Evolutionary conservation across 2,329 filamentous ascomycete species (phyloP), one percentile per base, ranked within the genome.

Genomic region (Nigrograna mackinnonii): DNA sequence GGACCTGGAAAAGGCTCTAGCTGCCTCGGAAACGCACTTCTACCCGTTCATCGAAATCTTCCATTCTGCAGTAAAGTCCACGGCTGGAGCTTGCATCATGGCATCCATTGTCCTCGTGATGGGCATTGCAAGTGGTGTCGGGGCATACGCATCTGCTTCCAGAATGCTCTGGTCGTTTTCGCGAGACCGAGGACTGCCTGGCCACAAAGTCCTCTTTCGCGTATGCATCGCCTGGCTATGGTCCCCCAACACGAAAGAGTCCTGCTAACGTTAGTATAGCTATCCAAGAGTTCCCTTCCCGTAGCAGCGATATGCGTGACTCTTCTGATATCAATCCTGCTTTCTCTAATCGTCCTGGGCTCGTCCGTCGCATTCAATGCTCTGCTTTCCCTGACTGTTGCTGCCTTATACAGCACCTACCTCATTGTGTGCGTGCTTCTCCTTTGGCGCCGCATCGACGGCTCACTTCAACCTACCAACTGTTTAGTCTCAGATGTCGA

Each of bases 1-100:
- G 4, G 50, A 60, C 35, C 47, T 59, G 9, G 48, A 64, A 21
- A 49, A 43, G 5, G 57, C 51, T 0, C 16, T 53, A 6, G 35
- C 11, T 13, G 16, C 31, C 7, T 24, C 33, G 26, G 6, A 24
- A 5, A 22, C 38, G 14, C 47, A 46, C 19, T 11, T 11, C 16
- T 64, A 60, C n/a, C 60, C 60, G 0, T 63, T 59, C 36, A 75
- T 79, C 2, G 76, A 79, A 3, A 52, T 78, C 21, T 78, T 82
- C 35, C 49, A 52, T n/a, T 42, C 51, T 4, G 59, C 55, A 1
- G 52, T 57, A 0, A 43, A 50, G 13, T 63, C 58, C 2, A 43
- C 41, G 0, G 11, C 52, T 1, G 73, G 71, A 2, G 73, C 76
- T 1, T 73, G 71, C 4, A 67, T 71, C 6, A 75, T 82, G 66